These are phyloP conservation scores for Alternaria brassicicola DNA, from an alignment of 2,329 filamentous ascomycete species.

Conservation along the genomic window DNA sequence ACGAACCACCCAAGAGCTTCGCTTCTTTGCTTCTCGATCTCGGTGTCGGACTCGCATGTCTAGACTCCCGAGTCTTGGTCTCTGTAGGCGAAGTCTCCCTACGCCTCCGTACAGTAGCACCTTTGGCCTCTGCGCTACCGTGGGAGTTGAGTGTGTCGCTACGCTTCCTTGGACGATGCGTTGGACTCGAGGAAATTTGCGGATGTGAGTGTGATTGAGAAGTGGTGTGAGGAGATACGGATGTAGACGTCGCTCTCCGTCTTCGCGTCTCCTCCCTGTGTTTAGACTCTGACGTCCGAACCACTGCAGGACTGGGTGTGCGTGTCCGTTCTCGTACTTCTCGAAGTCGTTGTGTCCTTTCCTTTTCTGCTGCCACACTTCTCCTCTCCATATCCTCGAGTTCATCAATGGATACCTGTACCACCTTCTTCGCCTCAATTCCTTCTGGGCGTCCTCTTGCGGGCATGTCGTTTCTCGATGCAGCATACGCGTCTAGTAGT, in stretches of 20 bases:
- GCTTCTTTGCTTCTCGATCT: slow-evolving; percentile 14
- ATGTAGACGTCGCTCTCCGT: not conserved
- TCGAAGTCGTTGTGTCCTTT: not conserved
- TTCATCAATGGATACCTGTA: not conserved
- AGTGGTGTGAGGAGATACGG: not conserved
- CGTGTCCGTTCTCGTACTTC: slow-evolving; percentile 1
- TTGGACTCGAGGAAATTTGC: slow-evolving; percentile 7
- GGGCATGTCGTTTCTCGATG: slow-evolving; percentile 5
- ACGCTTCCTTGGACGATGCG: slow-evolving; percentile 25
- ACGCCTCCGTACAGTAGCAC: slow-evolving; percentile 6
- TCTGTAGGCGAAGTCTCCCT: slow-evolving; percentile 17
- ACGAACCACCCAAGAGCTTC: slow-evolving; percentile 3
- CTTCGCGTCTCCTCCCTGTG: slow-evolving; percentile 10
- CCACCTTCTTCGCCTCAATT: not conserved
- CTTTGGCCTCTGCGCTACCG: slow-evolving; percentile 18
- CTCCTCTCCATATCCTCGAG: slow-evolving; percentile 11
- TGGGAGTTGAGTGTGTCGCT: slow-evolving; percentile 31
- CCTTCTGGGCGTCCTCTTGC: slow-evolving; percentile 2
- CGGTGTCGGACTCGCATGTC: slow-evolving; percentile 19
- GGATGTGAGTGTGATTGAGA: slow-evolving; percentile 4
- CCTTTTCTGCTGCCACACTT: not conserved
- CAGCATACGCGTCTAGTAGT: slow-evolving; percentile 28
- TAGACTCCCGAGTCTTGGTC: slow-evolving; percentile 10
- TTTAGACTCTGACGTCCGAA: slow-evolving; percentile 3
- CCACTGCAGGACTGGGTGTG: slow-evolving; percentile 13